phyloP scores from a whole-genome alignment of 2,329 filamentous ascomycete genomes.

The Aspergillus puulaauensis region DNA sequence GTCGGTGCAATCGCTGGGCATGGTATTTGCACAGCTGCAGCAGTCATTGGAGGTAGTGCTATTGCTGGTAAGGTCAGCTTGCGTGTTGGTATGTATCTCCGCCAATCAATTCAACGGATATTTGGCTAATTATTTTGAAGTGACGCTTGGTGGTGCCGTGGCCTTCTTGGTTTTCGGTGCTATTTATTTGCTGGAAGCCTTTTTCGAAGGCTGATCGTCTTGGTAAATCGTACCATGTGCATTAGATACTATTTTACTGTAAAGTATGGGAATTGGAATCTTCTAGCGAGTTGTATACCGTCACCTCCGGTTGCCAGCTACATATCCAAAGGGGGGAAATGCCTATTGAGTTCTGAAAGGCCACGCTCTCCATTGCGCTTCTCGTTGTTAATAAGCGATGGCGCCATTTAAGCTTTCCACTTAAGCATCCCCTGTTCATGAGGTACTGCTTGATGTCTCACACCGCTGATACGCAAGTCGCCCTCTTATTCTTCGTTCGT shows the following conservation, averaged over 20 bases:
- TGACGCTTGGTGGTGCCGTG: slow-evolving; percentile 85
- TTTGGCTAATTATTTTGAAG: slow-evolving; percentile 49
- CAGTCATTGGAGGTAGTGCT: slow-evolving; percentile 87
- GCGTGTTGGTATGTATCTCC: slow-evolving; percentile 77
- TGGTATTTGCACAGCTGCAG: slow-evolving; percentile 83
- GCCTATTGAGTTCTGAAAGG: too few relatives aligned
- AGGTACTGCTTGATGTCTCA: too few relatives aligned
- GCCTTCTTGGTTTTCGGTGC: slow-evolving; percentile 90
- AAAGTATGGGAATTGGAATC: not conserved
- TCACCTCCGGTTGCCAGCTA: not conserved
- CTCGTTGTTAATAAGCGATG: too few relatives aligned
- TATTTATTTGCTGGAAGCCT: slow-evolving; percentile 83
- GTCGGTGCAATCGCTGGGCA: slow-evolving; percentile 84
- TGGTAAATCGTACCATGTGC: not conserved
- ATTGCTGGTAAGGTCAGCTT: slow-evolving; percentile 93
- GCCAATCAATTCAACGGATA: not conserved
- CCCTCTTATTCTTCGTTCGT: too few relatives aligned
- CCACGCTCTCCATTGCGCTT: not conserved
- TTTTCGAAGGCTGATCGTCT: slow-evolving; percentile 46
- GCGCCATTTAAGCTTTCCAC: too few relatives aligned
- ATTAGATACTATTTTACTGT: slow-evolving; percentile 3
- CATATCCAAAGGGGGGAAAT: not conserved
- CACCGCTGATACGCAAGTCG: too few relatives aligned
- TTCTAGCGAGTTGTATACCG: not conserved
- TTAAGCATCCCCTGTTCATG: too few relatives aligned